Conservation (phyloP, 805 yeast species). For the Torulaspora franciscae region DNA sequence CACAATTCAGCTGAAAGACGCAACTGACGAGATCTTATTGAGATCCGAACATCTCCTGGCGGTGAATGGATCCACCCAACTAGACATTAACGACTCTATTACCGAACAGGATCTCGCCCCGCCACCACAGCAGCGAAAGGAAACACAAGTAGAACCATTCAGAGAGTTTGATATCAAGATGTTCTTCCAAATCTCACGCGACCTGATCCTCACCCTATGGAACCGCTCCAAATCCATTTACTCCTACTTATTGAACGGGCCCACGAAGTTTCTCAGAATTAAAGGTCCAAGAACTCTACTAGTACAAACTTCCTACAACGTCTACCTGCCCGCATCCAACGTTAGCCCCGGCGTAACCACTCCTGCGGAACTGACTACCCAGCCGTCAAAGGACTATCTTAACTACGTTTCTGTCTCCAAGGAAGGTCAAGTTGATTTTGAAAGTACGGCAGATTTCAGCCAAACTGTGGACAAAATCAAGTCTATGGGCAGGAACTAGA, state of each 20-base stretch:
- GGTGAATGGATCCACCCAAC: constrained; percentile 29
- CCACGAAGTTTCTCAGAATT: constrained; percentile 26
- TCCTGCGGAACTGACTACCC: constrained; percentile 7
- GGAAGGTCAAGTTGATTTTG: constrained; percentile 21
- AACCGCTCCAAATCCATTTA: constrained; percentile 13
- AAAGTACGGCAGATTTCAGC: constrained; percentile 22
- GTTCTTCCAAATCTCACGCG: constrained; percentile 15
- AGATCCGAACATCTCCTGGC: constrained; percentile 32
- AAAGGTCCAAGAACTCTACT: constrained; percentile 35
- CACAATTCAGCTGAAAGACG: constrained; percentile 26
- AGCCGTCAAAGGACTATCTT: constrained; percentile 18
- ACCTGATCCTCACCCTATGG: constrained; percentile 7
- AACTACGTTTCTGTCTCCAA: constrained; percentile 25
- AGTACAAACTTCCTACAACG: constrained; percentile 30
- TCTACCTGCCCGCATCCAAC: constrained; percentile 17
- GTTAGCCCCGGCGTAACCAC: constrained; percentile 2
- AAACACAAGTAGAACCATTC: constrained; percentile 4
- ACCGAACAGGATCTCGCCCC: constrained; percentile 12
- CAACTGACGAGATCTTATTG: constrained; percentile 27
- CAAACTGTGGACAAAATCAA: constrained; percentile 9
- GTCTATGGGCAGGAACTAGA: constrained; percentile 6
- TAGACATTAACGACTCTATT: constrained; percentile 26
- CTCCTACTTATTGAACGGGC: constrained; percentile 20
- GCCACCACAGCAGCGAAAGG: neutral
- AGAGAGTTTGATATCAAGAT: constrained; percentile 17